phyloP scores from a whole-genome alignment of 108 stramenopile genomes.

The Stephanodiscus triporus region DNA sequence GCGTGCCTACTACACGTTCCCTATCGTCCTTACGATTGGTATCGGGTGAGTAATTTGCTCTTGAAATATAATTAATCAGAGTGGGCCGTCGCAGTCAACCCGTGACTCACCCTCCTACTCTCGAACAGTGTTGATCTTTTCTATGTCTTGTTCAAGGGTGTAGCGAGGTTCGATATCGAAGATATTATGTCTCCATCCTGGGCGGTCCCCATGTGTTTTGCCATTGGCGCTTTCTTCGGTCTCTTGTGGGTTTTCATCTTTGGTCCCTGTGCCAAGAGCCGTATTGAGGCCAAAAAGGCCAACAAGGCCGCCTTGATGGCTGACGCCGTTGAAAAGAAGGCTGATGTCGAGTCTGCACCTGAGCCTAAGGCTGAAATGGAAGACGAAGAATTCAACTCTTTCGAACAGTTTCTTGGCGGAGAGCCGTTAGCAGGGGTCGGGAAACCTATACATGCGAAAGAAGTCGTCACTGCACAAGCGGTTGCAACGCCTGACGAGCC shows the following conservation, averaged over 20 bases:
- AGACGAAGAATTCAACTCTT: neutral
- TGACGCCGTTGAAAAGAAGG: neutral
- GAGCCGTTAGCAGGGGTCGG: neutral
- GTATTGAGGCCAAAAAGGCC: constrained; percentile 9
- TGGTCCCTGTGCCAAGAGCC: constrained; percentile 39
- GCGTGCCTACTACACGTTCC: constrained; percentile 52
- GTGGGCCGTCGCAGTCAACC: neutral
- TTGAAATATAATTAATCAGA: constrained; percentile 15
- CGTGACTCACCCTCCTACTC: neutral
- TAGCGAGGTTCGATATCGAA: constrained; percentile 14
- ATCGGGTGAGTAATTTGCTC: constrained; percentile 50
- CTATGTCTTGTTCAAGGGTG: constrained; percentile 9
- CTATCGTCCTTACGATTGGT: constrained; percentile 50
- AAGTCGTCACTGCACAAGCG: neutral
- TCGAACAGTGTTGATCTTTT: constrained; percentile 20
- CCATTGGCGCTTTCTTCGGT: constrained; percentile 29
- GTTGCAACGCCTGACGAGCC: neutral
- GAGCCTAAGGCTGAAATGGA: neutral
- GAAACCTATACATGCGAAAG: neutral
- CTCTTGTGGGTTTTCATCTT: constrained; percentile 34
- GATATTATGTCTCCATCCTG: constrained; percentile 7
- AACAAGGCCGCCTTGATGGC: neutral
- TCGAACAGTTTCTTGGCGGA: neutral
- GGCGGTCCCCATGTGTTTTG: constrained; percentile 24
- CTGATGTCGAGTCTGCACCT: constrained; percentile 6